phyloP scores from a whole-genome alignment of 2,329 filamentous ascomycete species.

The Hysterium pulicare region DNA sequence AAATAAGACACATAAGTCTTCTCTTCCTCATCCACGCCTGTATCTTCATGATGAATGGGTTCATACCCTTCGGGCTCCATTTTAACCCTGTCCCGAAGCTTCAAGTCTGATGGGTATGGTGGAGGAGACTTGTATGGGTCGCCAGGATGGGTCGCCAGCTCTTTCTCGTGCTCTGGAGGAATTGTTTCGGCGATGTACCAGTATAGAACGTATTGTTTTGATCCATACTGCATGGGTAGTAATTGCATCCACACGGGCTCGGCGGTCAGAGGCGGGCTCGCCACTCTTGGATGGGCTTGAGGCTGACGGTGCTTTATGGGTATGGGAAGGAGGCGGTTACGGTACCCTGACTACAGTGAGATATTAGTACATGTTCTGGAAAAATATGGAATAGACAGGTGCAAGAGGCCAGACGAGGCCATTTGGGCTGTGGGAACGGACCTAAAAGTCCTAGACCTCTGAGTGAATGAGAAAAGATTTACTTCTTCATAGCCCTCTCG shows the following conservation, averaged over 20 bases:
- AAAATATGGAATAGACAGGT: too few species aligned
- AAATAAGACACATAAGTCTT: conserved; percentile 42
- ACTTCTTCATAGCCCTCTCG: conserved; percentile 52
- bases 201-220: conserved; percentile 44
- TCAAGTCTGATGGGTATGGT: conserved; percentile 33
- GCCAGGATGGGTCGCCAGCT: conserved; percentile 17
- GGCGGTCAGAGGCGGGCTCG: conserved; percentile 26
- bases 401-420: too few species aligned
- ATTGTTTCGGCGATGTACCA: conserved; percentile 50
- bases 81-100: conserved; percentile 36
- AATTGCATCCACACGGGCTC: conserved; percentile 49
- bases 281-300: conserved; percentile 29
- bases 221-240: conserved; percentile 30
- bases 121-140: conserved; percentile 38
- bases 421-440: too few species aligned
- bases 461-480: too few species aligned
- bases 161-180: conserved; percentile 34
- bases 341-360: conserved; percentile 42
- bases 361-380: not conserved
- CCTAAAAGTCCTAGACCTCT: too few species aligned
- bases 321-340: conserved; percentile 48
- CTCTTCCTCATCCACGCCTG: conserved; percentile 49
- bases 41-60: conserved; percentile 45
- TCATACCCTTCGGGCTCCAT: conserved; percentile 43
- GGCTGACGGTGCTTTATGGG: conserved; percentile 45